A percentile compares a stretch with the other conserved stretches of the same genome.
phyloP scores from a whole-genome alignment of 2,329 filamentous ascomycete species.

The Ophiostoma australiae region DNA sequence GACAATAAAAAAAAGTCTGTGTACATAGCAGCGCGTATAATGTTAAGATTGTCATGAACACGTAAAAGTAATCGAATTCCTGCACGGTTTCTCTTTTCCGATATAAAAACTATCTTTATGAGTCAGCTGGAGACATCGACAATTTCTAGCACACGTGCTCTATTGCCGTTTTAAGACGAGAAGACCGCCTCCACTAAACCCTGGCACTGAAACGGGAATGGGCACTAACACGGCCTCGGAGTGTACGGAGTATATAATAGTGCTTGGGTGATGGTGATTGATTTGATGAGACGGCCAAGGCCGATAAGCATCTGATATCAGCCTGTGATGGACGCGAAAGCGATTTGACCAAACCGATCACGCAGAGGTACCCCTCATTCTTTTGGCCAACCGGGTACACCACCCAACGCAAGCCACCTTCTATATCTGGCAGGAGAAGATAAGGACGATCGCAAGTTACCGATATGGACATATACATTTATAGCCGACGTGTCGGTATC shows the following conservation, averaged over 20 bases:
- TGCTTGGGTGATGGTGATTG: neutral
- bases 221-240: neutral
- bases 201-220: neutral
- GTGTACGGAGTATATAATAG: neutral
- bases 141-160: neutral
- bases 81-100: no score
- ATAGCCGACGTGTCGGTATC: neutral
- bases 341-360: neutral
- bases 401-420: neutral
- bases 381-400: neutral
- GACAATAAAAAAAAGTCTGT: no score
- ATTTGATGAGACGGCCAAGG: neutral
- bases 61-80: no score
- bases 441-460: neutral
- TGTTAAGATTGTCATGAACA: no score
- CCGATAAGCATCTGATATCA: neutral
- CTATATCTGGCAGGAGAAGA: neutral
- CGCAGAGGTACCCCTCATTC: neutral
- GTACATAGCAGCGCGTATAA: no score
- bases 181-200: neutral
- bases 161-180: neutral
- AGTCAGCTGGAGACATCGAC: no score
- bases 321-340: neutral
- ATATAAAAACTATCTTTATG: no score
- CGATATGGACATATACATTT: neutral